Percentiles rank a stretch among this genome's conserved stretches.
phyloP scores from a whole-genome alignment of 306 rosid genomes.

The Corylus avellana region DNA sequence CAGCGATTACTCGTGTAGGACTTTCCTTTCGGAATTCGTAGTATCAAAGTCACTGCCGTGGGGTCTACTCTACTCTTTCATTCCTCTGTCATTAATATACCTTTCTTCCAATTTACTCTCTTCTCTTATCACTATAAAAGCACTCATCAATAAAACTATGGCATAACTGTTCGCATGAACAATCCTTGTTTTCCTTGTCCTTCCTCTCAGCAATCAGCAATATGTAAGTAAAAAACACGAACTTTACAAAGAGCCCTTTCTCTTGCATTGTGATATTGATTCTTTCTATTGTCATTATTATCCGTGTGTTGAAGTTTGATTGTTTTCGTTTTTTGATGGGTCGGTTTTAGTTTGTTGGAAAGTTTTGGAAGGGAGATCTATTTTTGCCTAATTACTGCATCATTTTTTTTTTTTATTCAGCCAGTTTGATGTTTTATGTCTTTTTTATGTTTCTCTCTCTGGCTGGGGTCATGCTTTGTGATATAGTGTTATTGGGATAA shows the following conservation, averaged over 20 bases:
- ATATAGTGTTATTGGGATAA: neutral
- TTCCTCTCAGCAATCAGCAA: neutral
- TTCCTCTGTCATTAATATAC: neutral
- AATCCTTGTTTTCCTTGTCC: neutral
- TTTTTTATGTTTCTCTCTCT: neutral
- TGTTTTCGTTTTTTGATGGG: neutral
- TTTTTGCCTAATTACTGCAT: neutral
- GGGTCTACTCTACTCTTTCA: constrained; percentile 4
- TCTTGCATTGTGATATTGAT: neutral
- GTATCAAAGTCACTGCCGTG: neutral
- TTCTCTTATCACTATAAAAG: neutral
- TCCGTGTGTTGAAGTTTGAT: neutral
- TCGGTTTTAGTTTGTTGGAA: constrained; percentile 14
- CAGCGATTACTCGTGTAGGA: neutral
- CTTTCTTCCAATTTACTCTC: neutral
- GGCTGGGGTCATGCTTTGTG: neutral
- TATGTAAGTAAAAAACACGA: neutral
- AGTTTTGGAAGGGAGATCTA: constrained; percentile 15
- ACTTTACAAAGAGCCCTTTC: neutral
- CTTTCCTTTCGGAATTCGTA: neutral
- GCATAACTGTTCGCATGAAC: neutral
- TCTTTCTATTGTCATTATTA: neutral
- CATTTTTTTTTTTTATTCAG: neutral
- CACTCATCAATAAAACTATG: neutral
- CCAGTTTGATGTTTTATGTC: neutral